Evolutionary conservation across 2,329 filamentous ascomycete genomes (phyloP).

Genomic region (Paramyrothecium roridum): DNA sequence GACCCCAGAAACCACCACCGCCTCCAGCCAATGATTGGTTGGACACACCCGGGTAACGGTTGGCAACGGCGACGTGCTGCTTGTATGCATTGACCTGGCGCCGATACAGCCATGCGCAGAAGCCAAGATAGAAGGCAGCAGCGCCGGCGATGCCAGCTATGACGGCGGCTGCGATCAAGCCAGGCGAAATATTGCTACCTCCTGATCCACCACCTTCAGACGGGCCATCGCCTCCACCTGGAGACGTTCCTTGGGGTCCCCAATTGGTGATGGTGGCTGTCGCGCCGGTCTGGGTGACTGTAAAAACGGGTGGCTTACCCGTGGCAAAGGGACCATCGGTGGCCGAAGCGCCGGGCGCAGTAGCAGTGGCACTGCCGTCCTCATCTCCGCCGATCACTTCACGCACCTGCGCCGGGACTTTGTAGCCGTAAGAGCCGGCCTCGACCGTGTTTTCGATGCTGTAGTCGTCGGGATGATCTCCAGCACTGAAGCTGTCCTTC

Average conservation of each 20-base stretch:
- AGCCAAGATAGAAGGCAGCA: conserved; percentile 62
- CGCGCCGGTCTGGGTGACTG: conserved; percentile 49
- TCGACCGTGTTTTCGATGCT: conserved; percentile 44
- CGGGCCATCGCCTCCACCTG: background rate
- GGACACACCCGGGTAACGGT: conserved; percentile 49
- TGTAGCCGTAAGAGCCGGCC: conserved; percentile 45
- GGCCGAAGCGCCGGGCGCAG: conserved; percentile 46
- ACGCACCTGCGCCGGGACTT: conserved; percentile 49
- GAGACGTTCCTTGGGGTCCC: conserved; percentile 17
- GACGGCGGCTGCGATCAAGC: conserved; percentile 46
- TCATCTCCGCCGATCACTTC: conserved; percentile 47
- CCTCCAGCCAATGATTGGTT: conserved; percentile 31
- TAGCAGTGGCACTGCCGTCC: conserved; percentile 51
- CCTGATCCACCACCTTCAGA: conserved; percentile 20
- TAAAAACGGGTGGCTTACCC: conserved; percentile 67
- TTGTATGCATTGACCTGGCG: conserved; percentile 69
- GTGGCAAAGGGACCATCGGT: conserved; percentile 70
- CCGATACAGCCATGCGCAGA: conserved; percentile 71
- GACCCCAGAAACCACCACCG: conserved; percentile 18
- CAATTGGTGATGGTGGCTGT: conserved; percentile 39
- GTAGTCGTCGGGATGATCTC: conserved; percentile 53
- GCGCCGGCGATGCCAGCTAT: conserved; percentile 65
- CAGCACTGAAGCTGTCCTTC: conserved; percentile 58
- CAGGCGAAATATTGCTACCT: conserved; percentile 7
- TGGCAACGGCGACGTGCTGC: conserved; percentile 63